Base-by-base conservation (phyloP, 2,329 filamentous ascomycete genomes). In the Emmonsiellopsis sp. region DNA sequence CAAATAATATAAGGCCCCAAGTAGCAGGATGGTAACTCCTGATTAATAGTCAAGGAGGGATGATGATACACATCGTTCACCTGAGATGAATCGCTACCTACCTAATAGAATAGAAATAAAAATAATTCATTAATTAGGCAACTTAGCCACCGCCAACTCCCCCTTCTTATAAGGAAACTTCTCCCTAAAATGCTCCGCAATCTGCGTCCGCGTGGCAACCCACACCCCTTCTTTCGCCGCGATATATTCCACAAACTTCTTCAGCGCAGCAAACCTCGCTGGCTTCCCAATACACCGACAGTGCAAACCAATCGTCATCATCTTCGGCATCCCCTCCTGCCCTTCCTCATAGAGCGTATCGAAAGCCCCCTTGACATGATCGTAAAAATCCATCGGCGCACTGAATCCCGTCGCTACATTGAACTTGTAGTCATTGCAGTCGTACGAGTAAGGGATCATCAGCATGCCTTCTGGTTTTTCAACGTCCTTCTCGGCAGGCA, bases 261-360 rank as follows among this genome's bases (percentile, higher is more conserved):
- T 73, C 42, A 81, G 58, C 2, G 77, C 77, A 42, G 67, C 70
- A 55, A 77, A 76, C 2, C 78, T 66, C 5, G 75, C 78, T 1
- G 77, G 77, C 32, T 75, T 70, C 1, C 77, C 78, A 42, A 76
- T 72, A 52, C 77, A 76, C 6, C 76, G 71, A 57, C 75, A 78
- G 60, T 80, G 77, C 27, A 80, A 60, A 2, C 74, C 77, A 17
- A 80, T 71, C 0, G 78, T 80, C 77, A 80, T 80, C 77, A 80
- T 81, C 65, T 77, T 78, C 4, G 76, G 76, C 57, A 63, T 63
- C 1, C 76, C 76, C 9, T 68, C 68, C 51, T 68, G 60, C 0
- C 76, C 76, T 56, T 79, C 76, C 42, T 75, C 74, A 54, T 79
- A 78, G 32, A 80, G 60, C 7, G 77, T 71, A 57, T 80, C 77